These are phyloP conservation scores for Fragilaria crotonensis DNA, from an alignment of 108 stramenopile genomes.

Conservation along the genomic window DNA sequence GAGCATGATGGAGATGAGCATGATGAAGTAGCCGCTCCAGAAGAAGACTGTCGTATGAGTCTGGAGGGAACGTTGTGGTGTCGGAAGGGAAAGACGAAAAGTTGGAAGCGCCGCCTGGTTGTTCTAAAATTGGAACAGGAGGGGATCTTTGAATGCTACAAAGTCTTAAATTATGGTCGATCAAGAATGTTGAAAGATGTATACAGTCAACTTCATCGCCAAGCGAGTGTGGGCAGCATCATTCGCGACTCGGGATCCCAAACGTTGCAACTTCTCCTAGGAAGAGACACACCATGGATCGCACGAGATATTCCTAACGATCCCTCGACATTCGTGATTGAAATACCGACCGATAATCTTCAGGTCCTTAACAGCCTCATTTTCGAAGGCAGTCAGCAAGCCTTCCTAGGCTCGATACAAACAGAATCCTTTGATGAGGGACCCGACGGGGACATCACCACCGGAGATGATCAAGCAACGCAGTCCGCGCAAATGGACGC, in stretches of 20 bases:
- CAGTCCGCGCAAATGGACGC: slow-evolving; percentile 2
- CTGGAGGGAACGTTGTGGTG: slow-evolving; percentile 1
- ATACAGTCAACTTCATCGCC: slow-evolving; percentile 2
- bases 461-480: background rate
- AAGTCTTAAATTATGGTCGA: background rate
- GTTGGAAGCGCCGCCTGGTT: slow-evolving; percentile 6
- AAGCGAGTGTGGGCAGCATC: background rate
- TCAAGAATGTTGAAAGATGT: background rate
- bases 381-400: background rate
- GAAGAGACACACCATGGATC: slow-evolving; percentile 17
- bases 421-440: background rate
- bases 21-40: background rate
- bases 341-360: slow-evolving; percentile 14
- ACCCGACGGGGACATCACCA: background rate
- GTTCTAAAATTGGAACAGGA: background rate
- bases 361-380: background rate
- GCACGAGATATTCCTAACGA: slow-evolving; percentile 28
- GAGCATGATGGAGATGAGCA: too few species aligned
- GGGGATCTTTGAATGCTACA: background rate
- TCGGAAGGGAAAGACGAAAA: background rate
- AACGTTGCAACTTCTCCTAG: slow-evolving; percentile 2
- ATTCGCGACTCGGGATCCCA: background rate
- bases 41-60: background rate
- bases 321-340: slow-evolving; percentile 22
- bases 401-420: background rate